A percentile compares a stretch with the other conserved stretches of the same genome.
Evolutionary conservation across 2,329 filamentous ascomycete genomes (phyloP).

Genomic region (Claviceps sp.): DNA sequence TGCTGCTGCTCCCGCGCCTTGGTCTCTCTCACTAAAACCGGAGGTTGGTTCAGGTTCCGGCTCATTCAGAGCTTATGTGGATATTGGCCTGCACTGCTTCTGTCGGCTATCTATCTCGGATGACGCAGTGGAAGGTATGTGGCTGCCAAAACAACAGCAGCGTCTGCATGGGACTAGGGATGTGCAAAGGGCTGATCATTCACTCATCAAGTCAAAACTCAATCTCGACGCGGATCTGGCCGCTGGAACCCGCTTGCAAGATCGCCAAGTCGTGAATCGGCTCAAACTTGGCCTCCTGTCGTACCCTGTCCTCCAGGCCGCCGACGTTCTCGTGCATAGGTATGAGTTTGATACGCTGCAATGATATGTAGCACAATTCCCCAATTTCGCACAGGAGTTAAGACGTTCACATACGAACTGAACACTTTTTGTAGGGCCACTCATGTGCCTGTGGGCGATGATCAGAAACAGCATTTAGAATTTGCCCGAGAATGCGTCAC

Average conservation of each 20-base stretch:
- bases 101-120: slow-evolving; percentile 87
- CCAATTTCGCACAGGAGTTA: not conserved
- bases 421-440: slow-evolving; percentile 46
- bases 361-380: no score
- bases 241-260: slow-evolving; percentile 42
- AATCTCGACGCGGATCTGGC: slow-evolving; percentile 46
- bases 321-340: slow-evolving; percentile 81
- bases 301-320: slow-evolving; percentile 90
- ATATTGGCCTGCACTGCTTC: slow-evolving; percentile 84
- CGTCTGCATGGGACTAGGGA: no score
- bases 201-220: slow-evolving; percentile 51
- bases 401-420: not conserved
- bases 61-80: slow-evolving; percentile 92
- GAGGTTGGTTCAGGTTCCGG: slow-evolving; percentile 40
- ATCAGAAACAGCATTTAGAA: slow-evolving; percentile 88
- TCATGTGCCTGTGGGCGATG: slow-evolving; percentile 92
- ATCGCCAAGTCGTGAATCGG: slow-evolving; percentile 40
- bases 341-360: slow-evolving; percentile 16
- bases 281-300: slow-evolving; percentile 87
- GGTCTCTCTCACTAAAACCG: no score
- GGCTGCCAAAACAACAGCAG: not conserved
- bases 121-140: slow-evolving; percentile 95
- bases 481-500: slow-evolving; percentile 76
- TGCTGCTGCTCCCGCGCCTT: not conserved
- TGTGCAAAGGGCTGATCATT: not conserved